Evolutionary conservation across 2,329 filamentous ascomycete species (phyloP), one percentile per base, ranked within the genome.

Genomic region (Macroventuria anomochaeta): DNA sequence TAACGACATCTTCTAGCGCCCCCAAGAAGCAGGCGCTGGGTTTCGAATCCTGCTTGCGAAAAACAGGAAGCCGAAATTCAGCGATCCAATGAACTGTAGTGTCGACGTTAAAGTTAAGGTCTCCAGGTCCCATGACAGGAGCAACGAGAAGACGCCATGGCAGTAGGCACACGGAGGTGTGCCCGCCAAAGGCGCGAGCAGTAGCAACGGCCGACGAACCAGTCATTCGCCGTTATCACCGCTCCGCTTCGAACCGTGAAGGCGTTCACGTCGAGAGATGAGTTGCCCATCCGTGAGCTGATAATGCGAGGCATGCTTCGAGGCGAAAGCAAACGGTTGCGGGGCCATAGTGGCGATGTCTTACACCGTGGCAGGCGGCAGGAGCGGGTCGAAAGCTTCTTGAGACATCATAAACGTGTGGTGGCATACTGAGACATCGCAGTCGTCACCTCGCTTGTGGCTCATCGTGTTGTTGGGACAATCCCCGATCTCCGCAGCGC

Each of bases 1-100:
- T 53, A 37, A 25, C 43, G 31, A 47, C 18, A 12, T 18, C 21
- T 34, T 18, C 18, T 42, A 42, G 36, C 43, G 63, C 43, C 70
- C 63, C 55, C 48, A 21, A 15, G 34, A 33, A 18, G 26, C 40
- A 26, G 39, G 38, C 21, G 23, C 28, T 46, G 41, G 34, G 28
- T 32, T 12, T n/a, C 15, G 10, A 15, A 40, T 21, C 7, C 29
- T 39, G 15, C 32, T 33, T 3, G 41, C 6, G 15, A 44, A 3
- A 7, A 15, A 12, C n/a, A 46, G 34, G 41, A 7, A 33, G 17
- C 3, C 29, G 42, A 36, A 46, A 42, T 46, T 38, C 41, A 32
- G 40, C 36, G 39, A 40, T 18, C 41, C 31, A 15, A 31, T 37
- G 7, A 41, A 20, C 8, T 15, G 36, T 26, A 11, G 18, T 2